Conservation (phyloP, 2,329 filamentous ascomycete genomes). For the Pseudogymnoascus pannorum region DNA sequence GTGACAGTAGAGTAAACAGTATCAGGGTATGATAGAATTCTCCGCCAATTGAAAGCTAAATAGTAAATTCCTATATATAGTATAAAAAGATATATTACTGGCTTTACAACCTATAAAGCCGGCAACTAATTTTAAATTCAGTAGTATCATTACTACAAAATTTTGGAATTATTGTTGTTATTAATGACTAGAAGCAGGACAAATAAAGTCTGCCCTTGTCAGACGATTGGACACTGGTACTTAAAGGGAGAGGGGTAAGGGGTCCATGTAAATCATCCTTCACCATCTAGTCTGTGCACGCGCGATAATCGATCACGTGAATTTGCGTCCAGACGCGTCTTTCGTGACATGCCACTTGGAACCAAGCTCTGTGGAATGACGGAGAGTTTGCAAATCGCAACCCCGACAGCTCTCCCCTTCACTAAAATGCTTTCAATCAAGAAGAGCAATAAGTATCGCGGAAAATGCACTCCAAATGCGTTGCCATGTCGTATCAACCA, state of each 20-base stretch:
- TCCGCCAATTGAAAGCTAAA: no score
- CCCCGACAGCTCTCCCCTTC: background rate
- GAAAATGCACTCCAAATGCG: slow-evolving; percentile 48
- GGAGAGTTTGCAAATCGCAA: background rate
- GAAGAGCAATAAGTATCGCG: slow-evolving; percentile 21
- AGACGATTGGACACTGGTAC: no score
- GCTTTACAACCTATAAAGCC: no score
- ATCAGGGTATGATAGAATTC: background rate
- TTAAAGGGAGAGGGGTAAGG: no score
- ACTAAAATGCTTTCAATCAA: slow-evolving; percentile 24
- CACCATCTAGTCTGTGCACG: background rate
- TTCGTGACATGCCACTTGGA: background rate
- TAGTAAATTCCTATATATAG: no score
- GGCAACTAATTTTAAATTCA: no score
- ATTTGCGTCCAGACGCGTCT: background rate
- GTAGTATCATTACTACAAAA: no score
- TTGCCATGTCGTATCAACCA: slow-evolving; percentile 77
- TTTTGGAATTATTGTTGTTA: no score
- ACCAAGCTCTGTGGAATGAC: background rate
- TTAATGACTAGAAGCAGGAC: no score
- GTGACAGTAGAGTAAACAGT: background rate
- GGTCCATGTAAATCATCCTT: no score
- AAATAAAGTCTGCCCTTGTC: no score
- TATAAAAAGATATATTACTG: no score
- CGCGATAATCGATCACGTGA: background rate